Evolutionary conservation across 768 basidiomycete genomes (phyloP), one percentile per base, ranked within the genome.

Genomic region (Albatrellus ellisii): DNA sequence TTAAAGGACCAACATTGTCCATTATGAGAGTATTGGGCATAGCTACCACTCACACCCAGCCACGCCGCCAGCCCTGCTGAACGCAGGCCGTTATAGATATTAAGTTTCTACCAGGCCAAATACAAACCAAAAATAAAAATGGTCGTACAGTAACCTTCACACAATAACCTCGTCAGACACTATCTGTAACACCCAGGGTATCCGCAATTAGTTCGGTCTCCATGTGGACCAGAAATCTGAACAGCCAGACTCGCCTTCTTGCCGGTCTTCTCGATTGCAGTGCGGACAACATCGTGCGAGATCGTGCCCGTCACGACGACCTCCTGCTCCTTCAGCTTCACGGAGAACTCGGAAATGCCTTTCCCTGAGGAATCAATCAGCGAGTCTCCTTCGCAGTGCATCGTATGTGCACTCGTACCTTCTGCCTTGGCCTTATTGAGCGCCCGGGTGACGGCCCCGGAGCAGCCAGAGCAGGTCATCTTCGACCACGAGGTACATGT

Each of bases 401-500:
- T n/a, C n/a, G n/a, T n/a, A n/a, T n/a, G n/a, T n/a, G n/a, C n/a
- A n/a, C n/a, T 64, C 45, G 59, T 63, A 46, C 68, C 63, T 45
- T 83, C 70, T 4, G 77, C 69, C 62, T 79, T 90, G 48, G 77
- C 69, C 62, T 79, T 90, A 48, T 70, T 63, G 31, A 94, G 68
- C 11, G 77, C 89, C 22, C 84, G 75, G 21, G 63, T 68, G 41
- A 94, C 69, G 10, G 89, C 89, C 12, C 81, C 79, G 24, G 87
- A 88, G 65, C 89, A 94, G 21, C 89, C 89, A 22, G 59, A 55
- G 65, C 89, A 94, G 28, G 82, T 75, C 87, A 91, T 91, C 87
- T 88, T n/a, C 18, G 10, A 8, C 24, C 46, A 31, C 21, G 38
- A 51, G 36, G 49, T 27, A 31, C 15, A 18, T 22, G 25, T 39